Percentiles rank a stretch among this genome's conserved stretches.
phyloP scores from a whole-genome alignment of 2,329 filamentous ascomycete genomes.

The Aspergillus ruber region DNA sequence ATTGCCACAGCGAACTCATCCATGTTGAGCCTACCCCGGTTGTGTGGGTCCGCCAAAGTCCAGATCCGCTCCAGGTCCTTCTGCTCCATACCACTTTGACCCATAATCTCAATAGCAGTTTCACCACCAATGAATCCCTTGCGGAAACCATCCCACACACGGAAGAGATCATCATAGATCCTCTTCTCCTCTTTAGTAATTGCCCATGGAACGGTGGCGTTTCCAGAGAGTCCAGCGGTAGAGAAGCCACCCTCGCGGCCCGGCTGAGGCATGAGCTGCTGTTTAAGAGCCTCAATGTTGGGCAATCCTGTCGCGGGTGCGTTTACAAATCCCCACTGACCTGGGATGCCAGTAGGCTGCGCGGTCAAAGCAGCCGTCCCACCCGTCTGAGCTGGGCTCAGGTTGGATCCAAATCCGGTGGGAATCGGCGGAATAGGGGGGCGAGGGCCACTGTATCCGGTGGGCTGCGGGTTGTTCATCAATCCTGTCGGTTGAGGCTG shows the following conservation, averaged over 20 bases:
- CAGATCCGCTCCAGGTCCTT: constrained; percentile 85
- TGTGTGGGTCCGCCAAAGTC: constrained; percentile 89
- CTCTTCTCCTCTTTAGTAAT: constrained; percentile 99
- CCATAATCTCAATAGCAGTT: constrained; percentile 93
- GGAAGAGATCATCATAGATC: constrained; percentile 90
- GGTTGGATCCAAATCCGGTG: constrained; percentile 58
- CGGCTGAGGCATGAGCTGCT: constrained; percentile 94
- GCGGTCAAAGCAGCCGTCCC: constrained; percentile 70
- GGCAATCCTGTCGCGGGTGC: constrained; percentile 81
- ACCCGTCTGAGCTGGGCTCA: constrained; percentile 59
- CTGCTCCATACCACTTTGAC: constrained; percentile 89
- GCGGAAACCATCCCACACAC: constrained; percentile 88
- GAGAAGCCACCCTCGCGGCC: constrained; percentile 83
- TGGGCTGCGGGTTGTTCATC: constrained; percentile 63
- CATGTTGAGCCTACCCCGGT: constrained; percentile 87
- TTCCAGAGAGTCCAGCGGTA: constrained; percentile 79
- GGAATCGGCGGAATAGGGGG: constrained; percentile 82
- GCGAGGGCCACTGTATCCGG: constrained; percentile 72
- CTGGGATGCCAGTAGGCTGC: constrained; percentile 88
- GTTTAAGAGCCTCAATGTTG: constrained; percentile 86
- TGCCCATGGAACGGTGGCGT: constrained; percentile 94
- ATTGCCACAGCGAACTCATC: constrained; percentile 98
- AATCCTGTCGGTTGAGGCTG: constrained; percentile 67
- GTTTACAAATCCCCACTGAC: constrained; percentile 98
- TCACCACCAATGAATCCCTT: constrained; percentile 90